phyloP scores from a whole-genome alignment of 2,329 filamentous ascomycete species.

The Polychaeton citri region DNA sequence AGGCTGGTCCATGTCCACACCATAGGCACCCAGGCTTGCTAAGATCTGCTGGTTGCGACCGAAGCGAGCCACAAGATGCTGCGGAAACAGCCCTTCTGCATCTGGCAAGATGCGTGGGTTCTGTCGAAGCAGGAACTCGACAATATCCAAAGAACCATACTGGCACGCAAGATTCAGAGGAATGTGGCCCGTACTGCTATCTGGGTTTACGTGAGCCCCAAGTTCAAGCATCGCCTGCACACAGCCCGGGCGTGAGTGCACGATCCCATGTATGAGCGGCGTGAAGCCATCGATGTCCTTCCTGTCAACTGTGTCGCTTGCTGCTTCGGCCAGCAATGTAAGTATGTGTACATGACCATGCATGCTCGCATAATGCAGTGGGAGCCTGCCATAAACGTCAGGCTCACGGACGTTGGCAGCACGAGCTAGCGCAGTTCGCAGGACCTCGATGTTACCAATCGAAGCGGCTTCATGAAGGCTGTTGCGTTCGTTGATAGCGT shows the following conservation, averaged over 20 bases:
- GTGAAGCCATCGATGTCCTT: conserved; percentile 98
- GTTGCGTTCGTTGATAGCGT: conserved; percentile 96
- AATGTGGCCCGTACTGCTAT: conserved; percentile 79
- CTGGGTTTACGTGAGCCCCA: conserved; percentile 74
- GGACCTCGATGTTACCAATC: conserved; percentile 68
- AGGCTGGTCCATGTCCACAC: conserved; percentile 78
- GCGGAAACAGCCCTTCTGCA: conserved; percentile 91
- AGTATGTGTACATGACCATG: conserved; percentile 61
- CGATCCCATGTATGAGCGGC: conserved; percentile 86
- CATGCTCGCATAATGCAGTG: conserved; percentile 92
- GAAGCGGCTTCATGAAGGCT: conserved; percentile 95
- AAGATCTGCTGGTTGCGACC: conserved; percentile 70
- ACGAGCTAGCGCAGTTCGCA: conserved; percentile 60
- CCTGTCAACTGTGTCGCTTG: conserved; percentile 64
- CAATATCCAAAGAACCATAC: conserved; percentile 73
- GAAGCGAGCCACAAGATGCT: conserved; percentile 86
- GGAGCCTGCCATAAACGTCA: conserved; percentile 88
- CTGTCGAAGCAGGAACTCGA: conserved; percentile 69
- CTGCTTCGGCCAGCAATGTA: conserved; percentile 22
- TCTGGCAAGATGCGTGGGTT: conserved; percentile 78
- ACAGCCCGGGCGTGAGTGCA: conserved; percentile 69
- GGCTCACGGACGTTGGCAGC: conserved; percentile 66
- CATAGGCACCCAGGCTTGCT: conserved; percentile 67
- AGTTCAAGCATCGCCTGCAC: conserved; percentile 64
- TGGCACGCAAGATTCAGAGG: conserved; percentile 92